These are phyloP conservation scores for Leptodermis oblonga DNA, from an alignment of 257 asterid species.

Conservation along the genomic window DNA sequence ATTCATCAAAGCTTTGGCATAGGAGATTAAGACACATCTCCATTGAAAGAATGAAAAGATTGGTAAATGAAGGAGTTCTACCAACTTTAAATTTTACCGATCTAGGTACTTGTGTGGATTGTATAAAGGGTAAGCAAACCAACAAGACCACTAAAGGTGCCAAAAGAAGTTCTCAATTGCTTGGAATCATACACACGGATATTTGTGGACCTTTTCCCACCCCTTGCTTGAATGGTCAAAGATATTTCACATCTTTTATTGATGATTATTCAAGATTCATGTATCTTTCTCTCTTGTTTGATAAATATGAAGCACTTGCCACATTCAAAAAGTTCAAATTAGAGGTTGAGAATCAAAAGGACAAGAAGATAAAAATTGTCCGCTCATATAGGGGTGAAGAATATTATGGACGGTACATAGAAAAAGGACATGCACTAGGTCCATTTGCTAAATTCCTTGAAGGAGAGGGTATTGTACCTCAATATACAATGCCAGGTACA, in stretches of 20 bases:
- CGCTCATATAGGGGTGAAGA: not conserved
- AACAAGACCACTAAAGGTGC: too few species aligned
- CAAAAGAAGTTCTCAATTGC: too few species aligned
- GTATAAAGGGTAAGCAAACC: slow-evolving; percentile 5
- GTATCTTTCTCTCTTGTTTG: not conserved
- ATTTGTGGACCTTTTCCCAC: too few species aligned
- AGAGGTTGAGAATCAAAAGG: slow-evolving; percentile 4
- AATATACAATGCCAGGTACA: not conserved
- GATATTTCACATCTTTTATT: too few species aligned
- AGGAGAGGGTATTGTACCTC: not conserved
- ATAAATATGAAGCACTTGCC: not conserved
- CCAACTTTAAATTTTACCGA: not conserved
- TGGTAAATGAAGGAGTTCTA: not conserved
- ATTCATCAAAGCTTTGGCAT: not conserved
- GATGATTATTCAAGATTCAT: not conserved
- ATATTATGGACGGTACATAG: not conserved
- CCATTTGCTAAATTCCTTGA: not conserved
- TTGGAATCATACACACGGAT: too few species aligned
- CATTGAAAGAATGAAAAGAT: not conserved
- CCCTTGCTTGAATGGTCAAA: too few species aligned
- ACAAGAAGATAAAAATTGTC: not conserved
- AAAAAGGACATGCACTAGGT: not conserved
- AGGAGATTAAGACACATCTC: not conserved
- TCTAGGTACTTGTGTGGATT: not conserved
- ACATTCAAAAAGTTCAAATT: not conserved